Evolutionary conservation across 2,329 filamentous ascomycete genomes (phyloP).

Genomic region (Neospermospora avenae): DNA sequence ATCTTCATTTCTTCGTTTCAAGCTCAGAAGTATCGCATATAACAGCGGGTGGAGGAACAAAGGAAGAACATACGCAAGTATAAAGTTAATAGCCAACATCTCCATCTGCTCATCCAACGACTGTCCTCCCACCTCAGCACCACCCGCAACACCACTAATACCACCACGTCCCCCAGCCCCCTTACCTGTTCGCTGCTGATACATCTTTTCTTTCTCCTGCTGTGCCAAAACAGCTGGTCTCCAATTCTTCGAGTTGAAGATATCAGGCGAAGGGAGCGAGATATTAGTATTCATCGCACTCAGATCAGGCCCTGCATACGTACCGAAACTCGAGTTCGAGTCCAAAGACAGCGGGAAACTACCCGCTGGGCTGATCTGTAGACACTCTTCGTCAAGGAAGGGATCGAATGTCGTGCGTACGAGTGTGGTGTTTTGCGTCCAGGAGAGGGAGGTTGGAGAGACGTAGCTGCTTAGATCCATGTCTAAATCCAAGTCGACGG

Average conservation of each 20-base stretch:
- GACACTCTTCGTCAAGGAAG: constrained; percentile 17
- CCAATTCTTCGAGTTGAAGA: not conserved
- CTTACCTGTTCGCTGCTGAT: not conserved
- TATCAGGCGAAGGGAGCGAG: not conserved
- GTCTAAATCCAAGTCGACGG: not conserved
- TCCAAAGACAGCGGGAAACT: not conserved
- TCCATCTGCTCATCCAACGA: constrained; percentile 10
- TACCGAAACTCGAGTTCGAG: not conserved
- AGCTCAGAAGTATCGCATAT: no score
- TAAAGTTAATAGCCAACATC: constrained; percentile 32
- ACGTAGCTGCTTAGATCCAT: not conserved
- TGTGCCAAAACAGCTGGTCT: not conserved
- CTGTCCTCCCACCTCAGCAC: not conserved
- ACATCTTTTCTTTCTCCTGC: not conserved
- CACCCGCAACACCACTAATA: no score
- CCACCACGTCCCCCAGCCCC: not conserved
- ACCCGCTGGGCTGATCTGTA: constrained; percentile 19
- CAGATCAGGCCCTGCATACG: not conserved
- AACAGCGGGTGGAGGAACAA: no score
- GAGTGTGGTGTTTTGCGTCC: constrained; percentile 1
- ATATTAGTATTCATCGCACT: not conserved
- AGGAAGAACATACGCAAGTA: constrained; percentile 27
- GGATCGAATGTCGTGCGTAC: constrained; percentile 25
- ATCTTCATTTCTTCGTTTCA: not conserved
- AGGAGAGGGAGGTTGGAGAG: constrained; percentile 1